Evolutionary conservation across 371 early-diverging fungal species (phyloP), one percentile per base, ranked within the genome.

Genomic region (Parasitella parasitica): DNA sequence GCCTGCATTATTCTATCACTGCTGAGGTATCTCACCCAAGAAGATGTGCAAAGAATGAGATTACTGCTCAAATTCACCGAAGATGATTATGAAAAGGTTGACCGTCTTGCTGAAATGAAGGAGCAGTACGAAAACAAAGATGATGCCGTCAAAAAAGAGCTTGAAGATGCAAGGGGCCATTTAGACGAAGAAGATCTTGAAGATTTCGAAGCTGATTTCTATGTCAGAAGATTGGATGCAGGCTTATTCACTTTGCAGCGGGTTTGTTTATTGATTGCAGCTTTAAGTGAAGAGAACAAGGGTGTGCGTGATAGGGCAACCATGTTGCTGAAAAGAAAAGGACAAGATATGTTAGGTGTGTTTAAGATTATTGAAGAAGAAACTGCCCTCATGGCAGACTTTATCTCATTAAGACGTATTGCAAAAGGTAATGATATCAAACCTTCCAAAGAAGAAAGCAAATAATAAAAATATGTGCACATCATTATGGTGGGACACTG

Each of bases 321-420:
- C 11, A 54, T 61, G 62, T 20, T 61, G 96, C 87, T 97, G 93
- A 84, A 95, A 90, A 73, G 98, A 97, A 73, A 98, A 85, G 83
- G 97, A 85, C 73, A 97, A 96, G 80, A 91, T 93, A 80, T 86
- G 78, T 70, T 81, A 77, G 59, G 73, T 59, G 82, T 90, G 82
- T 80, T 87, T 81, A 86, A 24, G 85, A 70, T 55, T 15, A 61
- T 61, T 37, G 62, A 61, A 37, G 69, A 61, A 48, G 62, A 61
- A 48, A 55, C 46, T 13, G 62, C 62, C 43, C 41, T 61, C 0
- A 46, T 61, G 55, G 62, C 62, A 13, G 62, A 61, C 18, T 61
- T 61, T 11, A 30, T 61, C 28, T 16, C 37, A 26, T 55, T 61
- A 49, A 54, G 62, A 49, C 55, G 49, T 28, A 15, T 60, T 15